phyloP scores from a whole-genome alignment of 495 filamentous ascomycete genomes.

The Parathielavia hyrcaniae region DNA sequence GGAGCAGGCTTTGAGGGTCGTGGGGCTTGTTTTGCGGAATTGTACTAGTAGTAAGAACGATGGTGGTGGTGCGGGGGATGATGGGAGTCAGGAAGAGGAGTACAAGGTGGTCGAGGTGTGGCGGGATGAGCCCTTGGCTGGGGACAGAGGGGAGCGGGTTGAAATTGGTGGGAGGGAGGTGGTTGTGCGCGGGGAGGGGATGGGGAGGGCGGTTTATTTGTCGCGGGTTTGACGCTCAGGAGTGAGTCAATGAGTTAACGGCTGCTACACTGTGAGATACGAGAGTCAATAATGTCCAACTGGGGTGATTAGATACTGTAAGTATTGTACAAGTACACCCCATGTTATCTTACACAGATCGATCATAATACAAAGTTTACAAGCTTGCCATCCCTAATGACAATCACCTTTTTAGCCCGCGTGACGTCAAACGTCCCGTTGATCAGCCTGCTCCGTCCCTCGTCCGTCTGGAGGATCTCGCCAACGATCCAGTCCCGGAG shows the following conservation, averaged over 20 bases:
- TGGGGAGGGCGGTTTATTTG: slow-evolving; percentile 35
- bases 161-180: slow-evolving; percentile 20
- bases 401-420: slow-evolving; percentile 45
- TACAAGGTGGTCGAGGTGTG: slow-evolving; percentile 24
- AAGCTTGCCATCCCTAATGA: slow-evolving; percentile 47
- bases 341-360: not conserved
- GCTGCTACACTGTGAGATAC: too few species aligned
- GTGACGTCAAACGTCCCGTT: slow-evolving; percentile 32
- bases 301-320: too few species aligned
- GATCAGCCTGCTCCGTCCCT: slow-evolving; percentile 45
- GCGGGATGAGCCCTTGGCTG: slow-evolving; percentile 20
- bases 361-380: slow-evolving; percentile 51
- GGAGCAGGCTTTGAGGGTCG: slow-evolving; percentile 54
- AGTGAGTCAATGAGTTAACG: too few species aligned
- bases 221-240: slow-evolving; percentile 1
- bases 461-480: slow-evolving; percentile 38
- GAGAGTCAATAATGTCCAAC: too few species aligned
- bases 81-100: not conserved
- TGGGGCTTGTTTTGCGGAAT: slow-evolving; percentile 32
- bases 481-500: slow-evolving; percentile 54
- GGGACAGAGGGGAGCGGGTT: slow-evolving; percentile 15
- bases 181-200: slow-evolving; percentile 30
- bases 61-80: not conserved
- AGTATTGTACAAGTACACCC: not conserved
- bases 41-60: not conserved